Evolutionary conservation across 306 rosid species (phyloP).

Genomic region (Herpetospermum pedunculosum): DNA sequence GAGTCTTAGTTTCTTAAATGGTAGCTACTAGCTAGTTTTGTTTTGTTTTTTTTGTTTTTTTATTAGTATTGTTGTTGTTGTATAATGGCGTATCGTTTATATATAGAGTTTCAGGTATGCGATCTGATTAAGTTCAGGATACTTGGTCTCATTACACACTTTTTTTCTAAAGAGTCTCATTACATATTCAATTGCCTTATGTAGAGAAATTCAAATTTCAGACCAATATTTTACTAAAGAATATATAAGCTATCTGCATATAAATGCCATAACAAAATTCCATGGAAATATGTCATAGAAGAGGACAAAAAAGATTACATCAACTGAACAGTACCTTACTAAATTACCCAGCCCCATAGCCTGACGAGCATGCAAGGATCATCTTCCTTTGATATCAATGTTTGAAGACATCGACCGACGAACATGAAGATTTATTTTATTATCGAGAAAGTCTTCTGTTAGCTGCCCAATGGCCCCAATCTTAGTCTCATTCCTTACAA

Average conservation of each 20-base stretch:
- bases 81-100: not conserved
- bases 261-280: not conserved
- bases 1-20: no score
- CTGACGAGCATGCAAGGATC: not conserved
- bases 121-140: not conserved
- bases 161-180: no score
- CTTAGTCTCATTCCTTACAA: not conserved
- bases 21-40: no score
- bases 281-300: not conserved
- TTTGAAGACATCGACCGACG: not conserved
- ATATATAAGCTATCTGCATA: not conserved
- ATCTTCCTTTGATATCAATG: not conserved
- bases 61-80: not conserved
- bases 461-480: not conserved
- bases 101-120: not conserved
- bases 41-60: no score
- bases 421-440: not conserved
- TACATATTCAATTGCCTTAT: not conserved
- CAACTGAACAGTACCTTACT: not conserved
- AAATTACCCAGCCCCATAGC: not conserved
- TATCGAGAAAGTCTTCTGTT: not conserved
- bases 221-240: not conserved
- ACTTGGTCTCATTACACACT: not conserved
- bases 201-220: not conserved
- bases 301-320: not conserved